Percentiles rank a stretch among this genome's conserved stretches.
phyloP scores from a whole-genome alignment of 768 basidiomycete genomes.

The Boletus vinaceobasis region DNA sequence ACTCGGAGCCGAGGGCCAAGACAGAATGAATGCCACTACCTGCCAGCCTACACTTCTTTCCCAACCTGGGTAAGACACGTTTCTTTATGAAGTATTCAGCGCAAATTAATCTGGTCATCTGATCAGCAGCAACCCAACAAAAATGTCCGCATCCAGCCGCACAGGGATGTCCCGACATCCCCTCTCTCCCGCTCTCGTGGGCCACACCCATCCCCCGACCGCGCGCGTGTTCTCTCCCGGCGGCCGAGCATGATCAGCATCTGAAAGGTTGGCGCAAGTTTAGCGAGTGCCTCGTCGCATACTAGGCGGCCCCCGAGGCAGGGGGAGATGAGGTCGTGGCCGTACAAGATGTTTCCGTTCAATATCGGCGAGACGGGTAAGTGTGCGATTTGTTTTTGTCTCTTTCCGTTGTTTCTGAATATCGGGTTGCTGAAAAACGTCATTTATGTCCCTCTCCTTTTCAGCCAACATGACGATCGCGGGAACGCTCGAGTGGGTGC shows the following conservation, averaged over 20 bases:
- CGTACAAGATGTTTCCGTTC: slow-evolving; percentile 86
- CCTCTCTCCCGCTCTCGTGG: slow-evolving; percentile 5
- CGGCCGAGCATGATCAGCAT: no score
- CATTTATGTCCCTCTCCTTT: not conserved
- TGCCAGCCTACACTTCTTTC: no score
- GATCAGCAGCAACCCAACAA: slow-evolving; percentile 59
- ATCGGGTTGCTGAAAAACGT: not conserved
- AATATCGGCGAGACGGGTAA: slow-evolving; percentile 78
- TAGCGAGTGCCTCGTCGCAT: slow-evolving; percentile 78
- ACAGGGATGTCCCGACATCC: slow-evolving; percentile 55
- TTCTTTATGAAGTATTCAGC: no score
- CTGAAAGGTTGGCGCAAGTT: no score
- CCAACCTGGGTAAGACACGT: no score
- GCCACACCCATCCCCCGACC: no score
- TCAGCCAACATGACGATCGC: slow-evolving; percentile 57
- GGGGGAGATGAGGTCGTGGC: slow-evolving; percentile 71
- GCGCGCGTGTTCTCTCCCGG: no score
- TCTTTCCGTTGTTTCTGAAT: not conserved
- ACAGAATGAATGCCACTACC: no score
- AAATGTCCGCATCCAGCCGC: slow-evolving; percentile 81
- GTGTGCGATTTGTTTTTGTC: slow-evolving; percentile 14
- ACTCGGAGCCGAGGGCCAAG: slow-evolving; percentile 43
- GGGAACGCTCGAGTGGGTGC: slow-evolving; percentile 66
- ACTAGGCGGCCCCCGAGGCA: slow-evolving; percentile 64
- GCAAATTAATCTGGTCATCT: no score